Evolutionary conservation across 1,284 basidiomycete genomes (phyloP), one percentile per base, ranked within the genome.

Genomic region (Psilocybe mexicana): DNA sequence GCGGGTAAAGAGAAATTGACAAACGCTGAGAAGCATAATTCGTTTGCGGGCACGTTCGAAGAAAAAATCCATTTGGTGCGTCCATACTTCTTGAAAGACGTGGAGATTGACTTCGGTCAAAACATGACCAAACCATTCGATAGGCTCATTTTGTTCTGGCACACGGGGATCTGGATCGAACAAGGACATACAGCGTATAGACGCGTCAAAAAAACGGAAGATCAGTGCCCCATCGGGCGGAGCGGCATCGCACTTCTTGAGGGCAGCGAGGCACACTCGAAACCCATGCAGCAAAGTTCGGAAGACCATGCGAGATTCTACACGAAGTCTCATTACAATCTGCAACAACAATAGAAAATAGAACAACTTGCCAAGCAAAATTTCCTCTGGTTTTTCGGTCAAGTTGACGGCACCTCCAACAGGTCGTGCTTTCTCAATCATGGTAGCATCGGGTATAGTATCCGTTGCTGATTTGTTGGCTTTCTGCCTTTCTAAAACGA

Each of bases 41-140:
- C 94, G 91, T 61, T 88, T 87, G 64, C 90, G 83, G 0, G 90
- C 84, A 63, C 84, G 83, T 63, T 90, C 82, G 72, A 96, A 90
- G 76, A 96, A 96, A 69, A 94, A 89, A 25, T 87, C 88, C 74
- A 98, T 90, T 71, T 93, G 92, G 68, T 86, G 87, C 40, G 90
- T 93, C 95, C 92, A 97, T 24, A 97, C 90, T 72, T 97, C 94
- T 69, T 96, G 92, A 72, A 97, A 96, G 60, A 95, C 88, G 69
- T 96, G 92, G 3, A 92, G 80, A 69, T 97, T 92, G 63, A 94
- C 84, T 67, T 95, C 91, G 43, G 86, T 74, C 40, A 96, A 84
- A 54, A 90, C 88, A 38, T 84, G 81, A 3, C 86, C 88, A 58
- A 99, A 87, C 77, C 89, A 87, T 60, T 99, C 96, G 70, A 96